A percentile compares a stretch with the other conserved stretches of the same genome.
Evolutionary conservation across 768 basidiomycete genomes (phyloP).

Genomic region (Macrolepiota dolichaula): DNA sequence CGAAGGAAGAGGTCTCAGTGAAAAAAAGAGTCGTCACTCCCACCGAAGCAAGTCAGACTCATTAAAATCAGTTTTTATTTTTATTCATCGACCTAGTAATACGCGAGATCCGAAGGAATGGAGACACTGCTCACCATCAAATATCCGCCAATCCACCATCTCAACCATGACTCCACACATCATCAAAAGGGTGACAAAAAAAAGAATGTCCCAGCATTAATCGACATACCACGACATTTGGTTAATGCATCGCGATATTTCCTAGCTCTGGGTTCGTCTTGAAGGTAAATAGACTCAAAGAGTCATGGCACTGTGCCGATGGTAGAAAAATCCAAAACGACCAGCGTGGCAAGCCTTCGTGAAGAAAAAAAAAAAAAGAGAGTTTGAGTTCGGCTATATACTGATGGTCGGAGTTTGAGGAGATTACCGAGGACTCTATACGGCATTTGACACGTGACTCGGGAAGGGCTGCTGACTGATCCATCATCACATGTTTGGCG

Average conservation of each 20-base stretch:
- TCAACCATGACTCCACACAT: neutral
- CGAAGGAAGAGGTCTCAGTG: constrained; percentile 28
- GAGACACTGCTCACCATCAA: constrained; percentile 21
- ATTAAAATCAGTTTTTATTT: constrained; percentile 46
- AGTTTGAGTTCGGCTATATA: constrained; percentile 17
- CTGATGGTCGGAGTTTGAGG: constrained; percentile 11
- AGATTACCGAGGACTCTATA: neutral
- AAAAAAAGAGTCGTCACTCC: constrained; percentile 32
- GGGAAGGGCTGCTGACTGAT: too few relatives aligned
- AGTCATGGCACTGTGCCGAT: constrained; percentile 48
- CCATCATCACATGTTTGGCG: too few relatives aligned
- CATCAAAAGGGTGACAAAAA: neutral
- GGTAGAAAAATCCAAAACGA: constrained; percentile 33
- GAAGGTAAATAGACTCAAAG: constrained; percentile 35
- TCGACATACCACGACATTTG: constrained; percentile 44
- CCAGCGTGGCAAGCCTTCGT: constrained; percentile 49
- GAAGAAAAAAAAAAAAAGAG: constrained; percentile 16
- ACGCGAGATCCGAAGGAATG: constrained; percentile 7
- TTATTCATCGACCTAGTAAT: constrained; percentile 32
- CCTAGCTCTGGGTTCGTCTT: constrained; percentile 43
- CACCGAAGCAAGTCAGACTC: constrained; percentile 38
- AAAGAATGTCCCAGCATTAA: constrained; percentile 36
- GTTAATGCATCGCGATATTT: constrained; percentile 41
- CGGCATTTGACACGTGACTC: too few relatives aligned
- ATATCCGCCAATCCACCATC: neutral